Percentiles rank a stretch among this genome's conserved stretches.
Conservation (phyloP, 2,329 filamentous ascomycete genomes). For the Diaporthe caulivora region DNA sequence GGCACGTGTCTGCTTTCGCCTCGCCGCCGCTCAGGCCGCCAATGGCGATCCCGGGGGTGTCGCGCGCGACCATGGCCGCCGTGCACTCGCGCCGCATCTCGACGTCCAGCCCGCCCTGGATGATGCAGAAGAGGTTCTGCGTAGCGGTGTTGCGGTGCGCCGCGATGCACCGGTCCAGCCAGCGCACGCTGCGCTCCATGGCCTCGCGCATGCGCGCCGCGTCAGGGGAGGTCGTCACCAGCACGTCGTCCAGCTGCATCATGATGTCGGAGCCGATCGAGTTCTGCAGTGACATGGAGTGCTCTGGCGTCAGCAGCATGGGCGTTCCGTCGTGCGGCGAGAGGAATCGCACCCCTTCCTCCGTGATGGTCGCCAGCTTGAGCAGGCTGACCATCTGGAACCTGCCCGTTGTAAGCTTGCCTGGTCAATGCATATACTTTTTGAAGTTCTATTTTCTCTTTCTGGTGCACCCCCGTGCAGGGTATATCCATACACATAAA, state of each 20-base stretch:
- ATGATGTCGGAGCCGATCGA: constrained; percentile 98
- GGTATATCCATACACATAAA: neutral
- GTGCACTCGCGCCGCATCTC: constrained; percentile 89
- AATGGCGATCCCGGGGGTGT: constrained; percentile 97
- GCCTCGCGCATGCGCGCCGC: constrained; percentile 89
- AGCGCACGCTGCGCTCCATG: constrained; percentile 93
- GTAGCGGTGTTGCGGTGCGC: constrained; percentile 85
- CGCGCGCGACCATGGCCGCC: constrained; percentile 85
- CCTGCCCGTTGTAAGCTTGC: constrained; percentile 59
- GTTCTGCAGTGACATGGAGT: constrained; percentile 96
- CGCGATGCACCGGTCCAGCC: constrained; percentile 94
- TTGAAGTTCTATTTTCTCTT: neutral
- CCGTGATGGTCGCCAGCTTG: constrained; percentile 92
- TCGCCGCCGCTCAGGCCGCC: constrained; percentile 95
- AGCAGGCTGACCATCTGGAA: constrained; percentile 99
- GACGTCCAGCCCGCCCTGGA: constrained; percentile 93
- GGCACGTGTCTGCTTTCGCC: constrained; percentile 92
- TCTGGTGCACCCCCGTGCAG: neutral
- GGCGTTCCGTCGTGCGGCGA: constrained; percentile 94
- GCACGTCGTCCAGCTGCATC: constrained; percentile 99
- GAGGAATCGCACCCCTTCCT: constrained; percentile 95
- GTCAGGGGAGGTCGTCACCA: constrained; percentile 95
- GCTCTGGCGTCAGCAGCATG: constrained; percentile 97
- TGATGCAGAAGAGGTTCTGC: constrained; percentile 98
- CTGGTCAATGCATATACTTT: neutral